These are phyloP conservation scores for Erodium chrysanthum DNA, from an alignment of 441 rosid genomes.

Conservation along the genomic window DNA sequence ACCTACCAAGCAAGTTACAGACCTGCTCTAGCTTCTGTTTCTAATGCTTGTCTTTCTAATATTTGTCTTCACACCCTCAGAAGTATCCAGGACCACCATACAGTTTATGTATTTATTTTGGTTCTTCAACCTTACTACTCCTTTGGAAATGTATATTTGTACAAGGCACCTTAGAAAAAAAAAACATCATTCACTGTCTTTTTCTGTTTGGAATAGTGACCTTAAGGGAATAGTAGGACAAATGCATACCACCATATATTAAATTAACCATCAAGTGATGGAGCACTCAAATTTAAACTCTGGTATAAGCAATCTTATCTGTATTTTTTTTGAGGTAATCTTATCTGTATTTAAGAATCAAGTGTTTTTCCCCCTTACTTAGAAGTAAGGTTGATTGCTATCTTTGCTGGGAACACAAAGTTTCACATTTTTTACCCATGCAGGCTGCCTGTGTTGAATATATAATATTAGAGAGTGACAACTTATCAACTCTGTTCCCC, in stretches of 20 bases:
- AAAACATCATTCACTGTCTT: not conserved
- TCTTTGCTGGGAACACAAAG: too few species aligned
- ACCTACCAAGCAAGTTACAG: not conserved
- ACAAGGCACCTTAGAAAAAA: not conserved
- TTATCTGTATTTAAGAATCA: too few species aligned
- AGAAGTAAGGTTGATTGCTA: too few species aligned
- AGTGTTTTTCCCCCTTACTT: too few species aligned
- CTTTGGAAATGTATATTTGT: not conserved
- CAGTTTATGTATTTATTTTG: not conserved
- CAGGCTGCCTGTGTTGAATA: slow-evolving; percentile 88
- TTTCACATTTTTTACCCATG: slow-evolving; percentile 16
- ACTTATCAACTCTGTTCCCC: slow-evolving; percentile 68
- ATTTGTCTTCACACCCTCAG: not conserved
- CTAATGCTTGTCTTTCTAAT: not conserved
- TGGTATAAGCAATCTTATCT: too few species aligned
- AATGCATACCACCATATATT: not conserved
- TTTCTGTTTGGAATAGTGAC: not conserved
- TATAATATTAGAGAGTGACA: slow-evolving; percentile 79
- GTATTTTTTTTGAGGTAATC: too few species aligned
- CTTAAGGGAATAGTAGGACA: not conserved
- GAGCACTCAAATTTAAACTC: not conserved
- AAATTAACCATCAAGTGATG: not conserved
- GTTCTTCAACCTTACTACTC: not conserved
- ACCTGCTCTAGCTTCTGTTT: not conserved
- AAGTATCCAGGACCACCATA: not conserved